Evolutionary conservation across 768 basidiomycete genomes (phyloP).

Genomic region (Rhizopogon vinicolor): DNA sequence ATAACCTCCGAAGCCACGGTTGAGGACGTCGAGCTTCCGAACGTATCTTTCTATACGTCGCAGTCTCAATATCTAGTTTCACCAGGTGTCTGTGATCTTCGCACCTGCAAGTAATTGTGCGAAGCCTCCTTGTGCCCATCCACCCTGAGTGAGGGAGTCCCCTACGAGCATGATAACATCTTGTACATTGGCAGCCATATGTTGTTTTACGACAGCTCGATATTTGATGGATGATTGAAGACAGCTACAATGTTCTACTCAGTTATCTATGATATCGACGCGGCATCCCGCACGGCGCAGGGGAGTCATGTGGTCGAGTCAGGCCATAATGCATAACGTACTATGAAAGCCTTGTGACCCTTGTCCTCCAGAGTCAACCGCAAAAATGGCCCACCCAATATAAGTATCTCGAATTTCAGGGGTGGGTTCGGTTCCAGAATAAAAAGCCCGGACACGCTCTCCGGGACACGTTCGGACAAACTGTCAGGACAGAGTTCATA

Average conservation of each 20-base stretch:
- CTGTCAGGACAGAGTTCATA: no score
- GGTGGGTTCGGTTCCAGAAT: no score
- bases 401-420: no score
- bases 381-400: neutral
- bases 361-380: neutral
- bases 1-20: slow-evolving; percentile 82
- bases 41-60: slow-evolving; percentile 59
- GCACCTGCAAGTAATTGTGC: slow-evolving; percentile 55
- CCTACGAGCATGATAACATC: slow-evolving; percentile 75
- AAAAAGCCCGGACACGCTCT: no score
- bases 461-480: no score
- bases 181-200: slow-evolving; percentile 55
- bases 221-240: neutral
- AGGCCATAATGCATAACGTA: neutral
- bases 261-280: slow-evolving; percentile 2
- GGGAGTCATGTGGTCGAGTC: slow-evolving; percentile 1
- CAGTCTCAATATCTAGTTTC: neutral
- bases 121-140: slow-evolving; percentile 59
- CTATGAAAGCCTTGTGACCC: neutral
- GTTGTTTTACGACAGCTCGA: neutral
- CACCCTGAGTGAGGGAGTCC: slow-evolving; percentile 75
- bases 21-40: slow-evolving; percentile 80
- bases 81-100: neutral
- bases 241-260: neutral
- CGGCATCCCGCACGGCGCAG: slow-evolving; percentile 1